phyloP scores from a whole-genome alignment of 1,139 yeast species.

The Meyerozyma carpophila region DNA sequence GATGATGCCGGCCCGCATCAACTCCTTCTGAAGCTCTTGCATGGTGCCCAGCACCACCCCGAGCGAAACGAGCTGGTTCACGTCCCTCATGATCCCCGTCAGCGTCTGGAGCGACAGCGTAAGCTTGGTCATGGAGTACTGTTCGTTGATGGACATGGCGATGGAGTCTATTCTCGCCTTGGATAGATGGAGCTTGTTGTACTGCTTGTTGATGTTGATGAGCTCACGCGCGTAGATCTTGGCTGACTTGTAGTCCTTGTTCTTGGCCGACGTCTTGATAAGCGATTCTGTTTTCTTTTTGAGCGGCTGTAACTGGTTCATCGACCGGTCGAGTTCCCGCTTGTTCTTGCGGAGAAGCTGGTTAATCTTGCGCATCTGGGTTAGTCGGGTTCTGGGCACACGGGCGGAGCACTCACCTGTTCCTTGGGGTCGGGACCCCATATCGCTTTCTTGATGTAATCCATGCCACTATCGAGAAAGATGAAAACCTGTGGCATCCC shows the following conservation, averaged over 20 bases:
- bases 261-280: conserved; percentile 72
- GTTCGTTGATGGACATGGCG: conserved; percentile 85
- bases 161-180: conserved; percentile 85
- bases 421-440: conserved; percentile 98
- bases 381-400: conserved; percentile 14
- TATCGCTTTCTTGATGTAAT: conserved; percentile 70
- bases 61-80: conserved; percentile 67
- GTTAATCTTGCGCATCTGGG: conserved; percentile 74
- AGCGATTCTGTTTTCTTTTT: conserved; percentile 71
- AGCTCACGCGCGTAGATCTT: conserved; percentile 78
- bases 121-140: conserved; percentile 78
- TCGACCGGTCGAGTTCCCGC: conserved; percentile 71
- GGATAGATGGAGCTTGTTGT: conserved; percentile 67
- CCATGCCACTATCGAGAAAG: conserved; percentile 37
- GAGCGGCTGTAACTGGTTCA: conserved; percentile 62
- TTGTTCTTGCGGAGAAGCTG: conserved; percentile 77
- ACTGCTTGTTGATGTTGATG: conserved; percentile 68
- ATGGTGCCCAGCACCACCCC: conserved; percentile 83
- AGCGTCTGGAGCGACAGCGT: conserved; percentile 79
- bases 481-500: too few species aligned
- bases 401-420: conserved; percentile 42
- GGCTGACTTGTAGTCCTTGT: conserved; percentile 72
- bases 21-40: conserved; percentile 81
- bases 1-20: conserved; percentile 87
- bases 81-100: conserved; percentile 83